Conservation (phyloP, 495 filamentous ascomycete species). For the Penicillium daleae region DNA sequence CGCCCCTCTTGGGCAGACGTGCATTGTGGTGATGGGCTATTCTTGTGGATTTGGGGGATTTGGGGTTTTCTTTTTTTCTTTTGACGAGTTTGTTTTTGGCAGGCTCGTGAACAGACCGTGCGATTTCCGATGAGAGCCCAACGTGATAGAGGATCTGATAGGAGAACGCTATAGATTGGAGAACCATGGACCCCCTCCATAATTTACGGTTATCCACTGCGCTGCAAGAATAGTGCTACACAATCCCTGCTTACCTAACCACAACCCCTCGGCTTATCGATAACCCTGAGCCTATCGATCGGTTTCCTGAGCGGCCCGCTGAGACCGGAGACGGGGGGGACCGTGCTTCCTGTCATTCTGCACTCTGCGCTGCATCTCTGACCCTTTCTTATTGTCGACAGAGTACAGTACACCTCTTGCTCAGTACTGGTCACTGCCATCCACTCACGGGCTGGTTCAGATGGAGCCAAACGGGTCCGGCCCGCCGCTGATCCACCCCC, state of each 20-base stretch:
- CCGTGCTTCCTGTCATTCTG: conserved; percentile 20
- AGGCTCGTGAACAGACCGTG: no score
- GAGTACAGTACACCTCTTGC: no score
- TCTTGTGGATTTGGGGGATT: background rate
- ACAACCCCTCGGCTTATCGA: conserved; percentile 23
- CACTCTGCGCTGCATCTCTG: conserved; percentile 12
- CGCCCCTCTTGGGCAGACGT: conserved; percentile 52
- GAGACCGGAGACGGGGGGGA: conserved; percentile 12
- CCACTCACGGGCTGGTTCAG: conserved; percentile 3
- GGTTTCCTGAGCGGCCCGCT: conserved; percentile 10
- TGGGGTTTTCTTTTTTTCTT: no score
- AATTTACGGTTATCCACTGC: no score
- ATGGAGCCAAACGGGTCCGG: conserved; percentile 28
- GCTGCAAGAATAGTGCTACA: no score
- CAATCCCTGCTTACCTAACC: conserved; percentile 1
- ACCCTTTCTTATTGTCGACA: no score
- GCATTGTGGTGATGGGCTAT: conserved; percentile 30
- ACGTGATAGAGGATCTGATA: conserved; percentile 9
- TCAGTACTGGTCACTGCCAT: background rate
- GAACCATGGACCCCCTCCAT: background rate
- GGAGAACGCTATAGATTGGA: conserved; percentile 1
- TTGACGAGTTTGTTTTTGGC: no score
- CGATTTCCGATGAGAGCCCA: background rate
- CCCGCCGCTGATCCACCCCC: conserved; percentile 32
- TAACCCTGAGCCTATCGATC: conserved; percentile 37